phyloP scores from a whole-genome alignment of 2,329 filamentous ascomycete species.

The Xylaria sp. region DNA sequence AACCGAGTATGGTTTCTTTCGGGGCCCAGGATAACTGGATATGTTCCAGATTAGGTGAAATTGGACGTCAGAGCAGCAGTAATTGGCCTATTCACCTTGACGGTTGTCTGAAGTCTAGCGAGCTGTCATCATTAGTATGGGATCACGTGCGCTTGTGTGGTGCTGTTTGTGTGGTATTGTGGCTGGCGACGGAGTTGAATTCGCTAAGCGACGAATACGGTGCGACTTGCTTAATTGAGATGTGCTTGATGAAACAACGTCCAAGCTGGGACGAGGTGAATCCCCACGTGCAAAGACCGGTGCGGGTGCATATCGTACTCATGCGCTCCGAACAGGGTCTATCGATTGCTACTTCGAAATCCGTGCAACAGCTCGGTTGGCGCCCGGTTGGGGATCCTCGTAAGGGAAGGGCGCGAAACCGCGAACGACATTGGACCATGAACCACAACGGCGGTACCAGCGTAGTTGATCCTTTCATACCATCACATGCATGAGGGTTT shows the following conservation, averaged over 20 bases:
- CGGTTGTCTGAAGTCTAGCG: not conserved
- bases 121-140: not conserved
- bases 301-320: slow-evolving; percentile 14
- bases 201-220: slow-evolving; percentile 20
- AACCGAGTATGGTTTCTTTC: slow-evolving; percentile 11
- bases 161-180: slow-evolving; percentile 15
- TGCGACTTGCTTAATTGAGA: slow-evolving; percentile 10
- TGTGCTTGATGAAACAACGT: slow-evolving; percentile 16
- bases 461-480: not conserved
- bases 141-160: slow-evolving; percentile 19
- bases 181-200: slow-evolving; percentile 8
- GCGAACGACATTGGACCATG: not conserved
- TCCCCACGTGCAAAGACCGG: slow-evolving; percentile 24
- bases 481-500: not conserved
- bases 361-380: slow-evolving; percentile 9
- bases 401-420: not conserved
- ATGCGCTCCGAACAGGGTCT: slow-evolving; percentile 6
- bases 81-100: not conserved
- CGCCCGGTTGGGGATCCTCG: slow-evolving; percentile 5
- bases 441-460: not conserved
- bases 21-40: not conserved
- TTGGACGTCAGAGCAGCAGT: not conserved
- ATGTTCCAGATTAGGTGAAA: slow-evolving; percentile 1
- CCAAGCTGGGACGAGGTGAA: slow-evolving; percentile 11
- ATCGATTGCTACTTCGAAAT: slow-evolving; percentile 12